Evolutionary conservation across 306 rosid species (phyloP).

Genomic region (Albizia julibrissin): DNA sequence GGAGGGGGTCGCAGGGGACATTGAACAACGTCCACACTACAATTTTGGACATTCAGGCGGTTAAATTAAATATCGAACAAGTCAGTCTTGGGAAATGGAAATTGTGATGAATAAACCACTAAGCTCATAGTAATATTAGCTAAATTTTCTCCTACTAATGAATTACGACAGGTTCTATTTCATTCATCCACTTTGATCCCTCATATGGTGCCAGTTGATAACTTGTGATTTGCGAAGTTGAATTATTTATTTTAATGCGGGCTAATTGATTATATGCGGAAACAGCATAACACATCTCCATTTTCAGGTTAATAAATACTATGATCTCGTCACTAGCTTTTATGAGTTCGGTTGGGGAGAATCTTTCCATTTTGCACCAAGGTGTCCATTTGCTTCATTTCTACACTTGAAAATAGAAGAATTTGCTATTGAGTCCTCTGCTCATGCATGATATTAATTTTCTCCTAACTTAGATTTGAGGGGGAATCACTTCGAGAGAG

Average conservation of each 20-base stretch:
- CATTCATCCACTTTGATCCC: background rate
- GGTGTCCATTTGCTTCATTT: conserved; percentile 47
- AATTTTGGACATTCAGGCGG: background rate
- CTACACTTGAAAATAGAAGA: conserved; percentile 12
- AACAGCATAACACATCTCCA: background rate
- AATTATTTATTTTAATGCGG: background rate
- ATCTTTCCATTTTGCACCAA: conserved; percentile 93
- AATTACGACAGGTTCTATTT: background rate
- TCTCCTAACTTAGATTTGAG: conserved; percentile 60
- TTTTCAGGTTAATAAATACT: conserved; percentile 91
- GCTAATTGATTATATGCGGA: background rate
- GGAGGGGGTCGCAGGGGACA: background rate
- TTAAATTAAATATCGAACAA: background rate
- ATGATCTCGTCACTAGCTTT: conserved; percentile 91
- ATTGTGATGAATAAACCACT: background rate
- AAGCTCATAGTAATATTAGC: background rate
- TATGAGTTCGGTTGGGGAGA: conserved; percentile 99
- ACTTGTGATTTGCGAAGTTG: conserved; percentile 12
- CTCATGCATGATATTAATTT: conserved; percentile 14
- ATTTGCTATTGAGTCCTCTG: background rate
- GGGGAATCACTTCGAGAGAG: conserved; percentile 93
- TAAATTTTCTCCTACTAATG: background rate
- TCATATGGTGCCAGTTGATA: background rate
- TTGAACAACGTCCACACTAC: background rate
- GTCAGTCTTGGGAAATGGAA: background rate